Base-by-base conservation (phyloP, 2,329 filamentous ascomycete species). In the Thermothelomyces thermophilus region DNA sequence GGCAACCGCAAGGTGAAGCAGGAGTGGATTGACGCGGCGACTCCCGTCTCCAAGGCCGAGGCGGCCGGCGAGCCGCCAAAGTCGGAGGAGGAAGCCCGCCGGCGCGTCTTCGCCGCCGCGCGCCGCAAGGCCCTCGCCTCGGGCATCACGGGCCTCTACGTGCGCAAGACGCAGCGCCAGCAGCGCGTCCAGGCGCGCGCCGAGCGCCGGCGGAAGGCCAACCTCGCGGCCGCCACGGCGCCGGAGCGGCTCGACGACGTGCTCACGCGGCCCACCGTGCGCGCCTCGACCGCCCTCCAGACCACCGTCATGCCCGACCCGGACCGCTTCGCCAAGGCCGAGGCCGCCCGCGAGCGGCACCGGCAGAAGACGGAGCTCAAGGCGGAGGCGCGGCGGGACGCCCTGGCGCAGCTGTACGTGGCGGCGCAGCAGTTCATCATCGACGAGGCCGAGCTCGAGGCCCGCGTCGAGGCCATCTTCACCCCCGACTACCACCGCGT, bases 381-480 rank as follows among this genome's bases (percentile, higher is more conserved):
- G 63, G 72, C 74, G 37, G 75, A 82, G 51, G 73, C 76, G 46
- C 79, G 86, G 44, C 75, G 79, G 53, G 81, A 91, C 57, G 78
- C 84, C 14, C 70, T 98, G 26, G 88, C 95, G 68, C 83, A 87
- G 51, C 77, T 98, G 11, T 98, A 98, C 70, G 86, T 93, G 71
- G 86, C 90, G 60, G 90, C 93, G 5, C 80, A 86, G 22, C 73
- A 80, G 34, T 98, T 97, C 70, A 96, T 98, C 64, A 83, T 89
- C 16, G 83, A 78, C 20, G 90, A 95, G 65, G 71, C 76, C 44
- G 84, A 95, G 65, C 77, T 98, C 30, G 78, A 86, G 59, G 73
- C 73, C 14, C 78, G 82, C 57, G 83, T 96, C 50, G 85, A 94
- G 19, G 70, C 75, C 55, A 75, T 84, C n/a, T 98, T 96, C 69